Base-by-base conservation (phyloP, 148 eudicot species). In the Polygonum maritimum region DNA sequence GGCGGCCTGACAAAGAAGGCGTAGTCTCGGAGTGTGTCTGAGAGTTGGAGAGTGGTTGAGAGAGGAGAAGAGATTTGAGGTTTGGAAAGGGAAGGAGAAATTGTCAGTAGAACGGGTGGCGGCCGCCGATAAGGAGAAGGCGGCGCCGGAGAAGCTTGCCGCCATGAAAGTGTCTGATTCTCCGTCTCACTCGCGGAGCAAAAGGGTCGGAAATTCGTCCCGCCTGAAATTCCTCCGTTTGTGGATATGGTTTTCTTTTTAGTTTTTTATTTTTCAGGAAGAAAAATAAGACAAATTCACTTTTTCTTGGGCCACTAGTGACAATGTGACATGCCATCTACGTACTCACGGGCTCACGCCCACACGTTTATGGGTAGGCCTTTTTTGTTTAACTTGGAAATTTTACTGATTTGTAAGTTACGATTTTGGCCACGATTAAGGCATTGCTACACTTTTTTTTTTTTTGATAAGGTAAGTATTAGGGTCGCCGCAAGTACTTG, bases 1-100 rank as follows among this genome's bases (percentile, higher is more conserved):
- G 26, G 85, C 76, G 54, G 88, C 74, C 70, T 80, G 89, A 81
- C 85, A 82, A 36, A 54, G 71, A 26, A 89, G 71, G 9, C 67
- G 76, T 18, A 77, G 70, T 38, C 77, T 60, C 14, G 79, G 80
- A 12, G 19, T 52, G 31, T 38, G 73, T 36, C 75, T 67, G 36
- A 58, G 26, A 60, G 73, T 44, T 6, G 75, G 54, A 45, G 21
- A 48, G 18, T 22, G 75, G 35, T 48, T 6, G 36, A 41, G 49
- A 41, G 54, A 41, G 3, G 54, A 41, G 3, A 26, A 11, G 75
- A 45, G 7, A 72, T 45, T 72, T 11, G 75, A 41, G 26, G 54
- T n/a, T 21, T 40, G 52, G 74, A 71, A 40, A 71, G 74, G 26
- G 21, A 44, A 44, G 15, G 75, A 72, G 14, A 41, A 48, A 21